Evolutionary conservation across 352 stramenopile species (phyloP).

Genomic region (Pythium dissimile): DNA sequence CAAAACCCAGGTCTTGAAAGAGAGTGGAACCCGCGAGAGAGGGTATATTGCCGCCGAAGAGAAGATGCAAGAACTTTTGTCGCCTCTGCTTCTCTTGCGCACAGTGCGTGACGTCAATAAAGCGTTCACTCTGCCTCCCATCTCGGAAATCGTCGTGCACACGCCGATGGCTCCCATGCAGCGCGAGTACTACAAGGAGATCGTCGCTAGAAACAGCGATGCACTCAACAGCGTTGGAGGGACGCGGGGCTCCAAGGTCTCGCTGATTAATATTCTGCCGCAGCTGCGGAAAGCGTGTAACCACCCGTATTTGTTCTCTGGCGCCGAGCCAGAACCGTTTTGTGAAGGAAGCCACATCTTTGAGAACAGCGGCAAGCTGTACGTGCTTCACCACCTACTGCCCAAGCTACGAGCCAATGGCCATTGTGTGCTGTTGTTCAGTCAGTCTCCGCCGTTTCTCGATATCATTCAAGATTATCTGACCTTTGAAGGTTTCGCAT

Average conservation of each 20-base stretch:
- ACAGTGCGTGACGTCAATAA: slow-evolving; percentile 68
- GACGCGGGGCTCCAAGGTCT: slow-evolving; percentile 31
- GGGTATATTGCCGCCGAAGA: slow-evolving; percentile 29
- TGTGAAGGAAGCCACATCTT: slow-evolving; percentile 67
- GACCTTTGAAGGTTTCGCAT: slow-evolving; percentile 68
- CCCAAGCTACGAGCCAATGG: slow-evolving; percentile 73
- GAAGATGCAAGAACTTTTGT: slow-evolving; percentile 55
- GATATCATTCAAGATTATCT: slow-evolving; percentile 83
- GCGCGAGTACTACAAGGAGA: slow-evolving; percentile 76
- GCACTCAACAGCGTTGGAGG: slow-evolving; percentile 37
- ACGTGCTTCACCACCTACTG: slow-evolving; percentile 82
- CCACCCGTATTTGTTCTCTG: slow-evolving; percentile 92
- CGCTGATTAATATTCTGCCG: slow-evolving; percentile 97
- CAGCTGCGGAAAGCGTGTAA: slow-evolving; percentile 85
- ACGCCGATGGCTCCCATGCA: slow-evolving; percentile 77
- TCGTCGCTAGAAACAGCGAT: slow-evolving; percentile 62
- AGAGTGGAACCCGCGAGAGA: not conserved
- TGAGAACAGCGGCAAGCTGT: slow-evolving; percentile 77
- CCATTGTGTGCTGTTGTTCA: slow-evolving; percentile 86
- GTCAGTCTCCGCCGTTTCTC: slow-evolving; percentile 66
- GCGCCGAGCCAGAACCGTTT: slow-evolving; percentile 71
- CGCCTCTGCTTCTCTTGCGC: slow-evolving; percentile 57
- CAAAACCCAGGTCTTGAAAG: slow-evolving; percentile 48
- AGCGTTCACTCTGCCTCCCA: slow-evolving; percentile 60
- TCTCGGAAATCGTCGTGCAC: slow-evolving; percentile 78